Evolutionary conservation across 257 asterid genomes (phyloP).

Genomic region (Ligustrum vulgare): DNA sequence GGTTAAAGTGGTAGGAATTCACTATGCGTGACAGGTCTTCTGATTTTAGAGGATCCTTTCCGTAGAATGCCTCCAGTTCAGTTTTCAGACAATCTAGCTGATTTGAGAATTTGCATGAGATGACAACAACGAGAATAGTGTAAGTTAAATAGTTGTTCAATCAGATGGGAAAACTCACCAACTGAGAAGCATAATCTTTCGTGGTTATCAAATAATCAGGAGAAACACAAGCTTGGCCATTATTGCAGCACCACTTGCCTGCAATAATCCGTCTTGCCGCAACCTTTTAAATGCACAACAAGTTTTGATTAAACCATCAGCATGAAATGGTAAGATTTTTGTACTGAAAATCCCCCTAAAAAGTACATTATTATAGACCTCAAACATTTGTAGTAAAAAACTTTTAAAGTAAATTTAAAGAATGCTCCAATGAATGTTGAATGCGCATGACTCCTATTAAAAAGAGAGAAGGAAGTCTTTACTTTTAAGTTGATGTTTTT

Average conservation of each 20-base stretch:
- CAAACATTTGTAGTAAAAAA: too few species aligned
- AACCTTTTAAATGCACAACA: slow-evolving; percentile 45
- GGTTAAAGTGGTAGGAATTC: slow-evolving; percentile 65
- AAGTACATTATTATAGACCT: not conserved
- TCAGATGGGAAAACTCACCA: slow-evolving; percentile 45
- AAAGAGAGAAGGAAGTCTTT: slow-evolving; percentile 8
- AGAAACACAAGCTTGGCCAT: slow-evolving; percentile 86
- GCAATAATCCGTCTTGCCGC: slow-evolving; percentile 70
- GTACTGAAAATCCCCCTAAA: not conserved
- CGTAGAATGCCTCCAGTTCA: slow-evolving; percentile 76
- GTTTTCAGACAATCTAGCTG: slow-evolving; percentile 60
- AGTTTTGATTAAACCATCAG: not conserved
- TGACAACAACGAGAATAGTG: slow-evolving; percentile 1
- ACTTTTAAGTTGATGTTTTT: slow-evolving; percentile 64
- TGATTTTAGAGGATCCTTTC: slow-evolving; percentile 73
- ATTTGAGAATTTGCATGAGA: slow-evolving; percentile 17
- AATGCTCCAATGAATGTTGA: not conserved
- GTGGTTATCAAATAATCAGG: slow-evolving; percentile 85
- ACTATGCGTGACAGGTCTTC: slow-evolving; percentile 76
- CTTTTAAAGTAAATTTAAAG: not conserved
- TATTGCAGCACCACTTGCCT: slow-evolving; percentile 96
- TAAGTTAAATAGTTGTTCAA: slow-evolving; percentile 5
- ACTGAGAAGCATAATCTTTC: slow-evolving; percentile 52
- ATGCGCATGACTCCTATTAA: not conserved
- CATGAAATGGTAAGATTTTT: not conserved